These are phyloP conservation scores for Saprolegnia parasitica DNA, from an alignment of 352 stramenopile species.

Conservation along the genomic window DNA sequence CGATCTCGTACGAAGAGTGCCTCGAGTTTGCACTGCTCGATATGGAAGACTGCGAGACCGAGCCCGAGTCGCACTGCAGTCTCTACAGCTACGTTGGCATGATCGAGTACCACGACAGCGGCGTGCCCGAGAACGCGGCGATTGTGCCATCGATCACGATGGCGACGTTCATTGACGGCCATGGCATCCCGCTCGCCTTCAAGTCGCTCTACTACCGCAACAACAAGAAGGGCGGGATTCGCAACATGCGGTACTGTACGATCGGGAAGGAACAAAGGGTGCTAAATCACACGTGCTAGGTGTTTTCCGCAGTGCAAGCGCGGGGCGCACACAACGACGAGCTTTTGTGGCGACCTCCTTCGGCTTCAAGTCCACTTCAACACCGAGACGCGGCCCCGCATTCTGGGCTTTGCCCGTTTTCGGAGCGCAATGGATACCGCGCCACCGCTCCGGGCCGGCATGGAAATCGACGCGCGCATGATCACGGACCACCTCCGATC, in stretches of 20 bases:
- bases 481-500: slow-evolving; percentile 17
- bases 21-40: slow-evolving; percentile 10
- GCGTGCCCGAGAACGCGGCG: neutral
- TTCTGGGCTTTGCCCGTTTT: slow-evolving; percentile 23
- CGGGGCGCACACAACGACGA: slow-evolving; percentile 23
- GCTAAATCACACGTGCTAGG: neutral
- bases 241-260: slow-evolving; percentile 24
- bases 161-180: slow-evolving; percentile 15
- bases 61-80: neutral
- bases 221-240: slow-evolving; percentile 29
- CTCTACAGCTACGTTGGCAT: neutral
- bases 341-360: slow-evolving; percentile 23
- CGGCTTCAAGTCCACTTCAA: neutral
- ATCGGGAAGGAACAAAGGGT: too few species aligned
- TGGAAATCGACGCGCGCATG: neutral
- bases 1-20: slow-evolving; percentile 11
- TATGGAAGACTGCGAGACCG: neutral
- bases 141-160: neutral
- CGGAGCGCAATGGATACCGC: slow-evolving; percentile 7
- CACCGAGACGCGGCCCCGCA: neutral
- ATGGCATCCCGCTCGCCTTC: slow-evolving; percentile 9
- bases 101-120: neutral
- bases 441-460: neutral
- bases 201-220: slow-evolving; percentile 29
- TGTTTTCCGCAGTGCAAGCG: slow-evolving; percentile 29